These are phyloP conservation scores for Toxoplasma gondii DNA, from an alignment of 169 alveolate genomes.

Conservation along the genomic window DNA sequence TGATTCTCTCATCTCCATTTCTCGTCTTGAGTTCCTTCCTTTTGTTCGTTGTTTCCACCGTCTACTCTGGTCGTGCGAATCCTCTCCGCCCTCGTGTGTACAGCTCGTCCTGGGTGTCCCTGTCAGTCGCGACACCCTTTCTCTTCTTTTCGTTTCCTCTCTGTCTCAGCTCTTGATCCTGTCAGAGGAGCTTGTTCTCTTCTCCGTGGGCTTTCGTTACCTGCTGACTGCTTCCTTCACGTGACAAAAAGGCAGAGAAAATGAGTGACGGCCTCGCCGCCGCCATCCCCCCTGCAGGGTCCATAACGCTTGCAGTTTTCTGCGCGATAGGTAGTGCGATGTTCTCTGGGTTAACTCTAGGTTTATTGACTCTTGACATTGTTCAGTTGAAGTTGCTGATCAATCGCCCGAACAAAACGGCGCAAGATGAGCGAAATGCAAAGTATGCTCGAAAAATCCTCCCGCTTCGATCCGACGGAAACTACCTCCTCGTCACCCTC, in stretches of 20 bases:
- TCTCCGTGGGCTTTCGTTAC: too few species aligned
- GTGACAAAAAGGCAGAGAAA: background rate
- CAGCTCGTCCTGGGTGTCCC: too few species aligned
- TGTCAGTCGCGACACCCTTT: too few species aligned
- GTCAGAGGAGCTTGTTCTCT: too few species aligned
- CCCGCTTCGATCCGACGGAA: conserved; percentile 81
- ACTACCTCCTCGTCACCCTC: conserved; percentile 78
- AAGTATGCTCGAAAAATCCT: conserved; percentile 76
- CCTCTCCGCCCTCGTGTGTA: too few species aligned
- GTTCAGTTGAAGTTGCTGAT: conserved; percentile 78
- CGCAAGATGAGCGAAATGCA: conserved; percentile 62
- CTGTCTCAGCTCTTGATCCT: too few species aligned
- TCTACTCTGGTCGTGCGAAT: too few species aligned
- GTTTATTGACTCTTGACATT: conserved; percentile 80
- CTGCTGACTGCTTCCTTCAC: too few species aligned
- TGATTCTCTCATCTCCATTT: too few species aligned
- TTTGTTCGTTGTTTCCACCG: too few species aligned
- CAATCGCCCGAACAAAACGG: conserved; percentile 70
- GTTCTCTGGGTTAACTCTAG: conserved; percentile 82
- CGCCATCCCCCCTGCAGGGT: conserved; percentile 28
- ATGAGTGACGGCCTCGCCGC: conserved; percentile 13
- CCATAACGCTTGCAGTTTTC: conserved; percentile 67
- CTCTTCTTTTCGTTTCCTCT: background rate
- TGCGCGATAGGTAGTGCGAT: conserved; percentile 79
- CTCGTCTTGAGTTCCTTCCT: too few species aligned